Conservation (phyloP, 768 basidiomycete genomes). For the Leccinum truebloodii region DNA sequence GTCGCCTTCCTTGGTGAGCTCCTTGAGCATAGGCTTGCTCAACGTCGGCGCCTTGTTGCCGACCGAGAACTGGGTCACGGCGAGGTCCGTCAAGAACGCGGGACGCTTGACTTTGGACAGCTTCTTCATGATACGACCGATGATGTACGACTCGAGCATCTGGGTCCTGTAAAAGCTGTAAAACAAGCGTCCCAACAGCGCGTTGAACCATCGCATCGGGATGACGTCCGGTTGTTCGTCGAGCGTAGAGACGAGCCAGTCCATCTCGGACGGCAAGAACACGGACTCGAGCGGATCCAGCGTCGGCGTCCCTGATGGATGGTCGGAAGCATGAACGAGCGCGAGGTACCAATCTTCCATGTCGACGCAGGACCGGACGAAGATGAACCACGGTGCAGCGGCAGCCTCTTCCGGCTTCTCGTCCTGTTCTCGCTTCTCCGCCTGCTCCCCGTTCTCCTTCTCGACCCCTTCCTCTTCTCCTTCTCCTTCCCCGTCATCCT, state of each 20-base stretch:
- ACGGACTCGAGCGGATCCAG: conserved; percentile 61
- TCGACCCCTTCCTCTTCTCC: background rate
- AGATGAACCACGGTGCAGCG: conserved; percentile 88
- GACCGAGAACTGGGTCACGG: conserved; percentile 87
- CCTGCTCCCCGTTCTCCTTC: background rate
- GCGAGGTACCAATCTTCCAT: conserved; percentile 98
- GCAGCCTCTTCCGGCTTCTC: conserved; percentile 44
- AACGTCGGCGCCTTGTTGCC: conserved; percentile 83
- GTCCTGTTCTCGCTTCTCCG: conserved; percentile 15
- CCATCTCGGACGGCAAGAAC: conserved; percentile 81
- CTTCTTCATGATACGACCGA: conserved; percentile 90
- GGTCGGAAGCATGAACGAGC: conserved; percentile 70
- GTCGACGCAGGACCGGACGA: conserved; percentile 81
- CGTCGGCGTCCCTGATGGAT: conserved; percentile 61
- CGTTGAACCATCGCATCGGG: conserved; percentile 97
- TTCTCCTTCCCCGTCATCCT: background rate
- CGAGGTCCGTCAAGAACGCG: conserved; percentile 78
- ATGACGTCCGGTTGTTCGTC: conserved; percentile 96
- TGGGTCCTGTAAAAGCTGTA: conserved; percentile 89
- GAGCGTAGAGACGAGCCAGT: conserved; percentile 74
- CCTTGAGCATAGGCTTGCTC: conserved; percentile 98
- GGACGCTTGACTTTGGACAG: conserved; percentile 90
- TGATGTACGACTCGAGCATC: conserved; percentile 79
- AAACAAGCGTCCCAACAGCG: conserved; percentile 88
- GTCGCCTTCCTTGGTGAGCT: conserved; percentile 92